phyloP scores from a whole-genome alignment of 805 yeast genomes.

The Candida chilensis region DNA sequence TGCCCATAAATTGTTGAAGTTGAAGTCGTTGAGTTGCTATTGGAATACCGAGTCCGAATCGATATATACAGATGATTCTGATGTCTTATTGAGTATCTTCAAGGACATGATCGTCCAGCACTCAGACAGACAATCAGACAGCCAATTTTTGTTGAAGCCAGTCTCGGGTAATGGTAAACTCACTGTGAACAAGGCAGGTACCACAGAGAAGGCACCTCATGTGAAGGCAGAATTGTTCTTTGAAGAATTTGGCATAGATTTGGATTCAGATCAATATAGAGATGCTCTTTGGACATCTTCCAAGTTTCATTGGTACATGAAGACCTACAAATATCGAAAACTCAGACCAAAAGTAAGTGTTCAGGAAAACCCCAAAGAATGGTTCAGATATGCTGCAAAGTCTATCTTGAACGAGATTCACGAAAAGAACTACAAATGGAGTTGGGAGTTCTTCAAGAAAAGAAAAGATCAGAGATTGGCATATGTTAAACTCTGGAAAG shows the following conservation, averaged over 20 bases:
- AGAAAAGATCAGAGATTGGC: constrained; percentile 64
- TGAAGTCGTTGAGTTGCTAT: constrained; percentile 69
- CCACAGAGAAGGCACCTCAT: constrained; percentile 62
- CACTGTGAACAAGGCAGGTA: constrained; percentile 69
- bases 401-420: constrained; percentile 75
- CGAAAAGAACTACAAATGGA: constrained; percentile 72
- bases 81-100: constrained; percentile 38
- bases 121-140: constrained; percentile 14
- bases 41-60: constrained; percentile 67
- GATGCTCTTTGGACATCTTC: constrained; percentile 78
- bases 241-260: constrained; percentile 80
- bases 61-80: constrained; percentile 37
- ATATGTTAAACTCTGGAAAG: constrained; percentile 63
- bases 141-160: constrained; percentile 68
- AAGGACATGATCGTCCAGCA: constrained; percentile 28
- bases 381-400: constrained; percentile 80
- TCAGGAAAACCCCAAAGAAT: constrained; percentile 58
- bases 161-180: constrained; percentile 84
- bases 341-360: constrained; percentile 53
- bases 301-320: constrained; percentile 66
- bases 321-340: constrained; percentile 66
- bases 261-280: constrained; percentile 79
- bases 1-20: constrained; percentile 69
- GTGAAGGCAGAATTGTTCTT: constrained; percentile 68
- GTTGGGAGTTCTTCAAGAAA: constrained; percentile 73